Evolutionary conservation across 768 basidiomycete genomes (phyloP).

Genomic region (Rhizopogon vesiculosus): DNA sequence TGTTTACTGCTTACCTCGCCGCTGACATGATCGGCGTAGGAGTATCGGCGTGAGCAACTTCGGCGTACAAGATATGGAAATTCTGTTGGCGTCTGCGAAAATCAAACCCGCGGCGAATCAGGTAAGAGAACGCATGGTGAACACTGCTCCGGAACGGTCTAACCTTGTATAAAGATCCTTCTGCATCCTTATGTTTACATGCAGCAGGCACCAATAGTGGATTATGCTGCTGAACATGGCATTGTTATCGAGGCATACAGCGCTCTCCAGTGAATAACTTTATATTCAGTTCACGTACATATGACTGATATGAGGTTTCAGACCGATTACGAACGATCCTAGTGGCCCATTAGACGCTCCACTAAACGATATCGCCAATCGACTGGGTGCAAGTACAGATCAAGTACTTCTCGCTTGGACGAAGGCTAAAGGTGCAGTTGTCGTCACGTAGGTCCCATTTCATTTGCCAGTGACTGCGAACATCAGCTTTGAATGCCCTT

Average conservation of each 20-base stretch:
- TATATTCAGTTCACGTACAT: neutral
- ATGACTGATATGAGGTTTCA: constrained; percentile 16
- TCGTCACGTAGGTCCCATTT: constrained; percentile 45
- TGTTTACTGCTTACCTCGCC: neutral
- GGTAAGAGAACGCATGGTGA: constrained; percentile 27
- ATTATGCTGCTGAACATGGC: constrained; percentile 49
- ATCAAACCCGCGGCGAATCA: constrained; percentile 67
- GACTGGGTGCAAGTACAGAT: constrained; percentile 49
- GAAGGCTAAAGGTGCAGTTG: constrained; percentile 61
- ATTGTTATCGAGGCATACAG: constrained; percentile 76
- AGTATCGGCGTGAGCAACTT: constrained; percentile 76
- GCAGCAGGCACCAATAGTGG: constrained; percentile 48
- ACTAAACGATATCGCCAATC: constrained; percentile 46
- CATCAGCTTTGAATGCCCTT: neutral
- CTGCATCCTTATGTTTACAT: constrained; percentile 69
- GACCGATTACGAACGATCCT: constrained; percentile 54
- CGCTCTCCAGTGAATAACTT: constrained; percentile 45
- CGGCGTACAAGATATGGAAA: constrained; percentile 45
- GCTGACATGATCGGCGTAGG: constrained; percentile 27
- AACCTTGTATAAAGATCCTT: constrained; percentile 41
- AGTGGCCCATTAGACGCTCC: constrained; percentile 65
- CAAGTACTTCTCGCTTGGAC: constrained; percentile 73
- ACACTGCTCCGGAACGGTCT: neutral
- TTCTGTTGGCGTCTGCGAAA: constrained; percentile 54
- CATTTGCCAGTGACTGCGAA: neutral